Base-by-base conservation (phyloP, 2,329 filamentous ascomycete species). In the Diaporthe australafricana region DNA sequence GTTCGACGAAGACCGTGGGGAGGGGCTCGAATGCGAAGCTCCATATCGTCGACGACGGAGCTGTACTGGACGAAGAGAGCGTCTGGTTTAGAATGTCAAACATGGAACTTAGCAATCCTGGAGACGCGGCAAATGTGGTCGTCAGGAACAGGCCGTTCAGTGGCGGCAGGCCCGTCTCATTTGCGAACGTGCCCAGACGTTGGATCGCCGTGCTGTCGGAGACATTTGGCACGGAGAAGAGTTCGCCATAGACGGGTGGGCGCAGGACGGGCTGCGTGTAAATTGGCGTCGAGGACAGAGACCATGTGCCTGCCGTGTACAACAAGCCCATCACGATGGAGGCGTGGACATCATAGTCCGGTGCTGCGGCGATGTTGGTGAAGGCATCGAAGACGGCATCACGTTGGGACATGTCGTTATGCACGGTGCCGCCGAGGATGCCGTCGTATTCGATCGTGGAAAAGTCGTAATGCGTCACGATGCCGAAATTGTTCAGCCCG, bases 401-500 rank as follows among this genome's bases (percentile, higher is more conserved):
- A 22, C 62, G 62, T 2, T 66, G 42, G n/a, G 62, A 66, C 35
- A 66, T 66, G 62, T 66, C 27, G 48, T 66, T 66, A 14, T 27
- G 42, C 16, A 66, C 32, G 22, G 25, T 55, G 48, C 47, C 65
- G 20, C 47, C 47, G 25, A 53, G 42, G 48, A 52, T 42, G 32
- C 30, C 65, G 47, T 53, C 50, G 38, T 68, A 53, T 42, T 22
- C 47, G 50, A 68, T 42, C 14, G 65, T 42, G 50, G 65, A 50
- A 27, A 68, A 42, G 50, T 68, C 65, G 45, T 40, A 52, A 32
- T 32, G 65, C 47, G 80, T 80, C 16, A 78, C 74, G 68, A 80
- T 77, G 66, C 83, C 85, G 32, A 84, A 85, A 73, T 84, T 87
- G 53, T 80, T 81, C 25, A 81, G 80, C 27, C 85, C 85, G 20